Conservation (phyloP, 2,329 filamentous ascomycete species). For the Colletotrichum eremochloae region DNA sequence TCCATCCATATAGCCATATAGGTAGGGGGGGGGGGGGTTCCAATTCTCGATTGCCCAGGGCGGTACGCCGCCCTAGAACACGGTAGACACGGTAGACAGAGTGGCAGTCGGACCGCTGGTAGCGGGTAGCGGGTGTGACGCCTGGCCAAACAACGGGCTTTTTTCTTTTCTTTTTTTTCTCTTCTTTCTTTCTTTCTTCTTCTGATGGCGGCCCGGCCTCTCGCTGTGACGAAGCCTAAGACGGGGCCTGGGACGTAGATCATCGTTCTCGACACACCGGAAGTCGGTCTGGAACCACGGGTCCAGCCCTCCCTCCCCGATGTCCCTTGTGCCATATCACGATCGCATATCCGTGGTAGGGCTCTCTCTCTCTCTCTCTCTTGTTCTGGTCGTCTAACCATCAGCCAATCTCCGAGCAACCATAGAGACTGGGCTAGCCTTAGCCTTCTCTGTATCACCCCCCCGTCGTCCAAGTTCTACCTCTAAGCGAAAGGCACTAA, state of each 20-base stretch:
- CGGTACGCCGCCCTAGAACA: not conserved
- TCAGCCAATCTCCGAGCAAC: slow-evolving; percentile 29
- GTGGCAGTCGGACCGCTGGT: slow-evolving; percentile 6
- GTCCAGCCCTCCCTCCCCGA: slow-evolving; percentile 8
- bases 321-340: slow-evolving; percentile 6
- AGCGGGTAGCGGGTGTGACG: slow-evolving; percentile 9
- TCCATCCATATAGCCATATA: slow-evolving; percentile 13
- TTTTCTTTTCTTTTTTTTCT: not conserved
- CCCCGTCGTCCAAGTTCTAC: not conserved
- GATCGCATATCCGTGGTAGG: not conserved
- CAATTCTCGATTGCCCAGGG: slow-evolving; percentile 5
- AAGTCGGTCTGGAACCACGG: slow-evolving; percentile 16
- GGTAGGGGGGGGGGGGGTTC: not conserved
- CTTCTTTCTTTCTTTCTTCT: not conserved
- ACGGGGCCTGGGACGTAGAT: slow-evolving; percentile 12
- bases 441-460: not conserved
- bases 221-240: not conserved
- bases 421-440: slow-evolving; percentile 17
- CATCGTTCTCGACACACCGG: slow-evolving; percentile 1
- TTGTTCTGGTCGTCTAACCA: not conserved
- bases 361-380: not conserved
- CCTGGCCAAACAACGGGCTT: slow-evolving; percentile 16
- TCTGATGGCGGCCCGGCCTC: slow-evolving; percentile 11
- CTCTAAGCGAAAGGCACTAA: slow-evolving; percentile 34
- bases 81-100: not conserved